Evolutionary conservation across 495 filamentous ascomycete species (phyloP), one percentile per base, ranked within the genome.

Genomic region (Bathelium albidoporum): DNA sequence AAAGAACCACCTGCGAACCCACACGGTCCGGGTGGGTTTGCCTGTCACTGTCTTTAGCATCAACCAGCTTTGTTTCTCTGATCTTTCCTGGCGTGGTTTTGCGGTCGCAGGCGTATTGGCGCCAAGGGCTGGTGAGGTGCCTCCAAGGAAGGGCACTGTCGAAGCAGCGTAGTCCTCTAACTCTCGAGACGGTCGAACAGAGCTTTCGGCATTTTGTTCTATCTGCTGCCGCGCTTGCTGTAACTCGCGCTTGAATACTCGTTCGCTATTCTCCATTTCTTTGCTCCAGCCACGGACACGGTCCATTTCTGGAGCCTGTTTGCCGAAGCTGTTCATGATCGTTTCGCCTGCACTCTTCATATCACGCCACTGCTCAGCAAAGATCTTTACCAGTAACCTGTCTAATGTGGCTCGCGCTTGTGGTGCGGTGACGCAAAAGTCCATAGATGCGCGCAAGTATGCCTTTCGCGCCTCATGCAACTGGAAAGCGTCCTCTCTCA

Each of bases 401-500:
- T 97, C 94, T 28, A 98, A 81, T 1, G 85, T 82, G 65, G 84
- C 83, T 26, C 94, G 82, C 28, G 96, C 72, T 71, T 94, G 87
- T 7, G 95, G 91, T 20, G 89, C 90, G 59, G 87, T 81, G 45
- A 95, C 83, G 66, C 90, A 94, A 67, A 91, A 97, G 73, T 98
- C 94, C 83, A 97, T 84, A 9, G 90, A 91, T 0, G 91, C 88
- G 74, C 89, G 93, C 26, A 97, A 80, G 70, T 97, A 98, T 20
- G 85, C 84, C 73, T 91, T 93, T 58, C 93, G 85, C 18, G 91
- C 89, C 80, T 97, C 95, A 66, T 96, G 94, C 39, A 98, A 85
- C 73, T 94, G 87, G 70, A 97, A 98, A 0, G 95, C 93, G 74
- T 98, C 94, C 73, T 98, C 94, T 58, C 95, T 80, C 60, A 98